Evolutionary conservation across 805 yeast genomes (phyloP).

Genomic region (Hyphopichia homilentoma): DNA sequence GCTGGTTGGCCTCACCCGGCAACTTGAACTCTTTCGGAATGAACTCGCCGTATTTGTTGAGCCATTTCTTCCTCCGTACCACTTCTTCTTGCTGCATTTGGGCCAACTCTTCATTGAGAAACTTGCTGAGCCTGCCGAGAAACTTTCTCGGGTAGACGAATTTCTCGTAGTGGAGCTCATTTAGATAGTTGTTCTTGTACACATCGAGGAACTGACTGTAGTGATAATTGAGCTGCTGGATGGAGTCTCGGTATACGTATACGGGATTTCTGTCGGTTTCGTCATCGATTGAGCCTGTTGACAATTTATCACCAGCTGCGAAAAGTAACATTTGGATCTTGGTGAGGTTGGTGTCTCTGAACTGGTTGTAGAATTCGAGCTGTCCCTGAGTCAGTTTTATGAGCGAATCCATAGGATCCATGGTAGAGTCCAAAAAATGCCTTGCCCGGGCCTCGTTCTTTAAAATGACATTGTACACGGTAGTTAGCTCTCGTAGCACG

Average conservation of each 20-base stretch:
- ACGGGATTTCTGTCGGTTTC: conserved; percentile 11
- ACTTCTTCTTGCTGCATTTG: conserved; percentile 30
- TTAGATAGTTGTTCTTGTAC: conserved; percentile 31
- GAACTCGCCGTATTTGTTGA: conserved; percentile 35
- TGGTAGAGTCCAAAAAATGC: conserved; percentile 14
- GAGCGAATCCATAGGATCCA: conserved; percentile 11
- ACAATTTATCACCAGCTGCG: conserved; percentile 11
- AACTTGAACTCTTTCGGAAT: conserved; percentile 37
- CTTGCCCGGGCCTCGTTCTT: conserved; percentile 32
- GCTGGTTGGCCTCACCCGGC: conserved; percentile 36
- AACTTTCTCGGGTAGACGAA: conserved; percentile 37
- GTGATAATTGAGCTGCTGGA: conserved; percentile 29
- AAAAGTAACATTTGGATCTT: conserved; percentile 17
- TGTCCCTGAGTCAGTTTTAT: conserved; percentile 13
- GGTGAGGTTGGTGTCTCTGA: conserved; percentile 24
- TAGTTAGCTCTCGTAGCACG: conserved; percentile 47
- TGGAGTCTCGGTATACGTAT: conserved; percentile 19
- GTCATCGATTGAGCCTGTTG: conserved; percentile 9
- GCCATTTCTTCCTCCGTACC: conserved; percentile 33
- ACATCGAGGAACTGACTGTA: conserved; percentile 31
- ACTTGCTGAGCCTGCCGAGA: conserved; percentile 25
- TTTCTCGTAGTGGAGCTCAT: conserved; percentile 37
- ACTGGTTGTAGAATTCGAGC: conserved; percentile 13
- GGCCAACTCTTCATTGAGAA: conserved; percentile 29
- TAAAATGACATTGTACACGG: conserved; percentile 31